phyloP scores from a whole-genome alignment of 805 yeast genomes.

The Jamesozyma jinghongensis region DNA sequence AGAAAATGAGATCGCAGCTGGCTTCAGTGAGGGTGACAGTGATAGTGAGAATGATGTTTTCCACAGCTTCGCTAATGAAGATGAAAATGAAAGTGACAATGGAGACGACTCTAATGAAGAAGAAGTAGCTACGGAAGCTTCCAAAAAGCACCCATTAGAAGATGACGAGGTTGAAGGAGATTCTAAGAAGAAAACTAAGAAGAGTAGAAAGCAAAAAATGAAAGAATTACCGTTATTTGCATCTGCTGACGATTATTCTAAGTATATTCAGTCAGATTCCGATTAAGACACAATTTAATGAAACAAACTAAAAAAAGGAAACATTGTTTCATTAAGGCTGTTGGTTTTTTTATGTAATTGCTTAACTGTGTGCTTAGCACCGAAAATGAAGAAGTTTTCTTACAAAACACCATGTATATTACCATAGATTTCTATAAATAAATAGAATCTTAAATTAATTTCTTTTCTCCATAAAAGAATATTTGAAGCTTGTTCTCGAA shows the following conservation, averaged over 20 bases:
- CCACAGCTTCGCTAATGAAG: constrained; percentile 10
- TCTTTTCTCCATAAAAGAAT: no score
- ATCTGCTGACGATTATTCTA: constrained; percentile 76
- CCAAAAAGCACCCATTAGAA: constrained; percentile 3
- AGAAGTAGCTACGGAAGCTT: constrained; percentile 15
- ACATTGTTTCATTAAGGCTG: no score
- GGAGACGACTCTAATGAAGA: constrained; percentile 21
- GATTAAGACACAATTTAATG: constrained; percentile 30
- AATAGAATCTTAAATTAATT: no score
- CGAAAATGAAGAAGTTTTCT: no score
- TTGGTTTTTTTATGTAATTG: no score
- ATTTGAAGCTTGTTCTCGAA: no score
- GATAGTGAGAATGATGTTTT: constrained; percentile 35
- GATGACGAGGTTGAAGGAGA: constrained; percentile 8
- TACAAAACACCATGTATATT: no score
- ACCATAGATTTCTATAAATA: no score
- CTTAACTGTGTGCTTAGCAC: no score
- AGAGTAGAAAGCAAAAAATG: constrained; percentile 28
- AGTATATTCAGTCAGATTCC: constrained; percentile 59
- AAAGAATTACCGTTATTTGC: constrained; percentile 78
- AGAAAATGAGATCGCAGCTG: constrained; percentile 6
- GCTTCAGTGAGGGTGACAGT: constrained; percentile 23
- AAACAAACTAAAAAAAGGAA: no score
- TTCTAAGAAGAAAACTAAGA: constrained; percentile 26
- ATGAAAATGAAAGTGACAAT: constrained; percentile 17